Evolutionary conservation across 768 basidiomycete genomes (phyloP).

Genomic region (Mycena galopus): DNA sequence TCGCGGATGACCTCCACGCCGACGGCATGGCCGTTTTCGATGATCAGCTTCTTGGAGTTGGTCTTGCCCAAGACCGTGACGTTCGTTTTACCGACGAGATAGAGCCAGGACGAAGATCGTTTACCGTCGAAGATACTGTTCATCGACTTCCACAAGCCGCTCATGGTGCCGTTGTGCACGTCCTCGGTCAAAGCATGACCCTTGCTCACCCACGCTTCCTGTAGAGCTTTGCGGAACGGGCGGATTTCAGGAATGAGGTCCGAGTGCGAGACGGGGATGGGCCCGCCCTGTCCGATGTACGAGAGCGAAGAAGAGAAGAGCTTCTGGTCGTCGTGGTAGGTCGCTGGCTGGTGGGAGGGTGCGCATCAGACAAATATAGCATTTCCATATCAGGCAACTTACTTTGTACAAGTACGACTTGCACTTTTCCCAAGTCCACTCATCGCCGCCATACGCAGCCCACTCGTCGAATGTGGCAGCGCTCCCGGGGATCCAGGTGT

Average conservation of each 20-base stretch:
- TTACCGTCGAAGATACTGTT: conserved; percentile 33
- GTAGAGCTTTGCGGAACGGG: conserved; percentile 27
- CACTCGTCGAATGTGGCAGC: conserved; percentile 32
- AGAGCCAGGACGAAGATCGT: conserved; percentile 31
- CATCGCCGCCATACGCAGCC: conserved; percentile 24
- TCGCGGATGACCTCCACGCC: conserved; percentile 33
- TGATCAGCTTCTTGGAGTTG: conserved; percentile 28
- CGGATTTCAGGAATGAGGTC: conserved; percentile 23
- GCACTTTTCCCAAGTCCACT: conserved; percentile 32
- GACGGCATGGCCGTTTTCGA: conserved; percentile 31
- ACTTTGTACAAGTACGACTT: conserved; percentile 29
- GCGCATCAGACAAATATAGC: conserved; percentile 3
- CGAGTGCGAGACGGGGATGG: conserved; percentile 32
- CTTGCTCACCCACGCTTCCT: conserved; percentile 31
- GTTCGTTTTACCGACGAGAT: conserved; percentile 28
- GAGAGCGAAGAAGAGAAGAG: conserved; percentile 30
- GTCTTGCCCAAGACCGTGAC: conserved; percentile 32
- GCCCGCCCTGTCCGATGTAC: conserved; percentile 29
- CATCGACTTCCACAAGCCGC: conserved; percentile 27
- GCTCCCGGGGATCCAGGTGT: conserved; percentile 34
- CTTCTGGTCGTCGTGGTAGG: conserved; percentile 32
- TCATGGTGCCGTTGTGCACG: conserved; percentile 32
- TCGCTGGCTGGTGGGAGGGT: conserved; percentile 25
- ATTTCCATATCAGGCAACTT: not conserved
- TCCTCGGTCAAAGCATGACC: conserved; percentile 24